Evolutionary conservation across 2,329 filamentous ascomycete genomes (phyloP).

Genomic region (Hypoxylon sp.): DNA sequence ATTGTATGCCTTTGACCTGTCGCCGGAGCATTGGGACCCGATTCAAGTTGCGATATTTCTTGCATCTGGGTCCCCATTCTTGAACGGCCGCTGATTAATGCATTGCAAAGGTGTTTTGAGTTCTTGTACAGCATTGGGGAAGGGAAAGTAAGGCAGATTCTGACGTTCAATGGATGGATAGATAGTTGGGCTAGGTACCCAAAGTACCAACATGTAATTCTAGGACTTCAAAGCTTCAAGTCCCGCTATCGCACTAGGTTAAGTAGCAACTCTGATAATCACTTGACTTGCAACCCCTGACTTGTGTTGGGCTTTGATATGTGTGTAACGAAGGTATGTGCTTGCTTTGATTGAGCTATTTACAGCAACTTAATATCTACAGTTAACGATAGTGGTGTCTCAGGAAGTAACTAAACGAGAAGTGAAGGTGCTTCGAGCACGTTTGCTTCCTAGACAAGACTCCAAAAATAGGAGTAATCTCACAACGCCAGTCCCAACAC

Average conservation of each 20-base stretch:
- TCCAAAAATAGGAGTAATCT: conserved; percentile 1
- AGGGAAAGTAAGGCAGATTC: conserved; percentile 16
- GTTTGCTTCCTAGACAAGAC: not conserved
- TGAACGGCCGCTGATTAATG: conserved; percentile 15
- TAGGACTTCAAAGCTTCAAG: not conserved
- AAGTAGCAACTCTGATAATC: not conserved
- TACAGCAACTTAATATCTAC: conserved; percentile 30
- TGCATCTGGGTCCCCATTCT: conserved; percentile 16
- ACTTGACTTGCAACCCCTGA: not conserved
- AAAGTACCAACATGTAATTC: conserved; percentile 30
- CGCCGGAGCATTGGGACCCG: conserved; percentile 7
- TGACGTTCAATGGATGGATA: conserved; percentile 23
- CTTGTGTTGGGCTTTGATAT: not conserved
- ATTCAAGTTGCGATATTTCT: conserved; percentile 21
- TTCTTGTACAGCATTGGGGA: conserved; percentile 30
- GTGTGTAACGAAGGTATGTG: conserved; percentile 15
- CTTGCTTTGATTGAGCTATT: conserved; percentile 14
- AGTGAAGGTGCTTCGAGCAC: conserved; percentile 26
- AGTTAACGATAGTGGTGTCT: conserved; percentile 20
- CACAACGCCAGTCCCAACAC: not conserved
- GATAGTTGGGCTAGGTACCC: conserved; percentile 26
- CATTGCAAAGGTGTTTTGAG: conserved; percentile 38
- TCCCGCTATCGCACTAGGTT: not conserved
- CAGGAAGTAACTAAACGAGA: conserved; percentile 5
- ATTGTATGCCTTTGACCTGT: conserved; percentile 1